A percentile compares a stretch with the other conserved stretches of the same genome.
Conservation (phyloP, 2,329 filamentous ascomycete genomes). For the Calonectria hawksworthii region DNA sequence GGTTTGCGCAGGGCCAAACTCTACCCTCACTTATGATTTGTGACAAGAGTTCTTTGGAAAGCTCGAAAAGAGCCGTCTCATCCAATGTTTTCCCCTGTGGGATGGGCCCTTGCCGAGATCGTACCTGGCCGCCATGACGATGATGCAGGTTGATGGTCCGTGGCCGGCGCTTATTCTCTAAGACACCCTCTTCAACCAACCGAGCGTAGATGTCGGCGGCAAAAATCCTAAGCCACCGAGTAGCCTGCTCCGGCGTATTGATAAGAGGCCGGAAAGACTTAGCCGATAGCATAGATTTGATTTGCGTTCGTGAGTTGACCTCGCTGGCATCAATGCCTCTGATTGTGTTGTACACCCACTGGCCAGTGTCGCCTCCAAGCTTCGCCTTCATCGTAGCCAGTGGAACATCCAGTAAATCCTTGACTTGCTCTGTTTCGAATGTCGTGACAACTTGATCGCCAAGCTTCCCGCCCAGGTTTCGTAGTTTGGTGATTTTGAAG, state of each 20-base stretch:
- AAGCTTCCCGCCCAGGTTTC: constrained; percentile 94
- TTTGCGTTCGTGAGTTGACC: constrained; percentile 90
- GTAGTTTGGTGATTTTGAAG: constrained; percentile 95
- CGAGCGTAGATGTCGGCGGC: constrained; percentile 91
- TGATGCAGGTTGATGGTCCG: constrained; percentile 90
- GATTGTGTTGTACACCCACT: constrained; percentile 88
- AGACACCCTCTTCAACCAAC: constrained; percentile 89
- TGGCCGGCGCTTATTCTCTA: constrained; percentile 89
- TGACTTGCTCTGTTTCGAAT: constrained; percentile 85
- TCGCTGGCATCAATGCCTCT: constrained; percentile 89
- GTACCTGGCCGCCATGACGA: constrained; percentile 78
- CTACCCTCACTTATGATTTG: constrained; percentile 84
- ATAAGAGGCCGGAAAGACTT: constrained; percentile 94
- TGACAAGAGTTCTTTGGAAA: constrained; percentile 81
- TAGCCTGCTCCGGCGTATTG: constrained; percentile 81
- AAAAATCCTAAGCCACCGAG: constrained; percentile 92
- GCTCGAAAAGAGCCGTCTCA: constrained; percentile 78
- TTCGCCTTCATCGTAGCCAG: constrained; percentile 83
- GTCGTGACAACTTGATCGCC: constrained; percentile 87
- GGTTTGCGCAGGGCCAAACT: constrained; percentile 92
- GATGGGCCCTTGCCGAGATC: constrained; percentile 83
- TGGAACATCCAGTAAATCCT: constrained; percentile 79
- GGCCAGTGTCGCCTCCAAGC: constrained; percentile 86
- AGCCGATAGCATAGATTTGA: constrained; percentile 97
- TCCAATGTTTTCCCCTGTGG: constrained; percentile 81